A percentile compares a stretch with the other conserved stretches of the same genome.
Conservation (phyloP, 2,329 filamentous ascomycete genomes). For the Colletotrichum kahawae region DNA sequence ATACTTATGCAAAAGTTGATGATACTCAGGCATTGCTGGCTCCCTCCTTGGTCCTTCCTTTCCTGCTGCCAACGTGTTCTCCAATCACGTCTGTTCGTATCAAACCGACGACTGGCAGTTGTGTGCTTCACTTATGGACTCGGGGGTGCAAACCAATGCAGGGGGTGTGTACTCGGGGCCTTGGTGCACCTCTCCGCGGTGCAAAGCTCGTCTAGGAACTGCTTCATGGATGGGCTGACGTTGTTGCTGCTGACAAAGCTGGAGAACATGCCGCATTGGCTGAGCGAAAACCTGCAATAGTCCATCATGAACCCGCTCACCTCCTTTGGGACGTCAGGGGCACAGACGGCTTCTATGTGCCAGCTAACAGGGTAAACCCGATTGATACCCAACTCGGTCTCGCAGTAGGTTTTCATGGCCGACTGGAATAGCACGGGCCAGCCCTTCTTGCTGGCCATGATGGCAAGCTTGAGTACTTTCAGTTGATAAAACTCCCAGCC, state of each 20-base stretch:
- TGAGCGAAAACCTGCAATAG: background rate
- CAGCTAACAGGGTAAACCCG: background rate
- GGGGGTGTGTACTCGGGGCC: background rate
- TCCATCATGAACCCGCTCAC: background rate
- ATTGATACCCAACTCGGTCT: background rate
- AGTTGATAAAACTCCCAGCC: background rate
- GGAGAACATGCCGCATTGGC: background rate
- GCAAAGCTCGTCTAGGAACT: background rate
- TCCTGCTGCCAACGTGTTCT: background rate
- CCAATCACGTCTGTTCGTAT: no score
- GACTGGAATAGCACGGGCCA: background rate
- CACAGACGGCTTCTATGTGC: background rate
- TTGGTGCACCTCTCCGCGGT: background rate
- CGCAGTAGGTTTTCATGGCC: background rate
- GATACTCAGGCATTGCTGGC: background rate
- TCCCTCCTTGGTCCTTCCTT: background rate
- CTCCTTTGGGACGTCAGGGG: background rate
- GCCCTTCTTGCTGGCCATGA: background rate
- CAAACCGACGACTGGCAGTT: no score
- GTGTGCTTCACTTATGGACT: no score
- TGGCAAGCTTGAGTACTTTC: background rate
- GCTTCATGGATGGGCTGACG: background rate
- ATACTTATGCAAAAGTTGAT: background rate
- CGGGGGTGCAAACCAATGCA: background rate
- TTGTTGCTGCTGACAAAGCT: background rate